These are phyloP conservation scores for Coniferiporia sulphurascens DNA, from an alignment of 1,284 basidiomycete species.

Conservation along the genomic window DNA sequence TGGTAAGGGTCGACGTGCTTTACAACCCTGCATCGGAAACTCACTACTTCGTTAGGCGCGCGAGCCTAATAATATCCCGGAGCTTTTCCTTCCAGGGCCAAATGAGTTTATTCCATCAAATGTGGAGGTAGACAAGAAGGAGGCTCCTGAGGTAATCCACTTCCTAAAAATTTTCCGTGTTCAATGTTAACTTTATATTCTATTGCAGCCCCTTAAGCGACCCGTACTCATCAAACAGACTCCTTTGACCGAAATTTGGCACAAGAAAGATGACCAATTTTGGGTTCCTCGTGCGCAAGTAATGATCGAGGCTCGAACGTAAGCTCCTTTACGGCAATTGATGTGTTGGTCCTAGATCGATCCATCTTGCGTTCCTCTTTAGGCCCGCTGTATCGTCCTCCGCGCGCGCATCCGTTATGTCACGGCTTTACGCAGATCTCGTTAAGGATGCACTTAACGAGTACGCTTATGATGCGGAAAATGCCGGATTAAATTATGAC, in stretches of 20 bases:
- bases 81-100: slow-evolving; percentile 75
- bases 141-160: slow-evolving; percentile 50
- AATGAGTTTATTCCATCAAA: slow-evolving; percentile 92
- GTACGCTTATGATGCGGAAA: slow-evolving; percentile 88
- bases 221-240: slow-evolving; percentile 77
- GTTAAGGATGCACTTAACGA: slow-evolving; percentile 89
- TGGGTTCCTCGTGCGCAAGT: slow-evolving; percentile 86
- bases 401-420: slow-evolving; percentile 55
- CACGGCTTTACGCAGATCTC: slow-evolving; percentile 82
- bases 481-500: slow-evolving; percentile 84
- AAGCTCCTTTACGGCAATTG: slow-evolving; percentile 16
- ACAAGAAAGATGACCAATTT: slow-evolving; percentile 95
- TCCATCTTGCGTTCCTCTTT: slow-evolving; percentile 5
- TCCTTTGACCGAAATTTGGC: slow-evolving; percentile 74
- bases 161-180: not conserved
- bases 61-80: slow-evolving; percentile 55
- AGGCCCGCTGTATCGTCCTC: slow-evolving; percentile 54
- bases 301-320: slow-evolving; percentile 72
- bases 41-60: slow-evolving; percentile 43
- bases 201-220: slow-evolving; percentile 57
- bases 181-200: slow-evolving; percentile 6
- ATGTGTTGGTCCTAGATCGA: not conserved
- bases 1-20: slow-evolving; percentile 40
- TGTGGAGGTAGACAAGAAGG: slow-evolving; percentile 74
- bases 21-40: slow-evolving; percentile 1